These are phyloP conservation scores for Lasiodiplodia gonubiensis DNA, from an alignment of 2,329 filamentous ascomycete species.

Conservation along the genomic window DNA sequence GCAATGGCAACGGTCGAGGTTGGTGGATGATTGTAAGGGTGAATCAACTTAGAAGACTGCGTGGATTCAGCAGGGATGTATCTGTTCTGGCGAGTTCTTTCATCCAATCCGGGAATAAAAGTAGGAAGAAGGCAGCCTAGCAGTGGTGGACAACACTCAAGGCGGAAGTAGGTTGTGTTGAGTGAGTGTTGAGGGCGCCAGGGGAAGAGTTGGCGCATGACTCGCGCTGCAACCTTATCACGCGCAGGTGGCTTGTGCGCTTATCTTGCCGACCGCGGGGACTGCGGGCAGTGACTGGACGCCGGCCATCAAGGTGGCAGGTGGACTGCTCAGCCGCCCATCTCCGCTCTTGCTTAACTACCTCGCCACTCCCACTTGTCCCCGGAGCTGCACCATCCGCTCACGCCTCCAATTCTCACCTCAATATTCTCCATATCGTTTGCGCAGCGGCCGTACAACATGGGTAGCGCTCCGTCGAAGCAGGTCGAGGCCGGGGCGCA, in stretches of 20 bases:
- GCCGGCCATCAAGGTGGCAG: constrained; percentile 28
- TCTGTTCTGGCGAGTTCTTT: too few species aligned
- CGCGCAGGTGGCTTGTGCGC: not conserved
- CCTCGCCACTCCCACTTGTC: not conserved
- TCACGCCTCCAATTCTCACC: not conserved
- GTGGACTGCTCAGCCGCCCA: not conserved
- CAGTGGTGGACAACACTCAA: not conserved
- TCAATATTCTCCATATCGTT: not conserved
- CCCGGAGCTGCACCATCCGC: not conserved
- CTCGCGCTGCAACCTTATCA: constrained; percentile 4
- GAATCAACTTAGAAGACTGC: too few species aligned
- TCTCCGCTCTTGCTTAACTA: not conserved
- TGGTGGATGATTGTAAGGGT: too few species aligned
- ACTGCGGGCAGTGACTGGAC: not conserved
- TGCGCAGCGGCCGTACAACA: constrained; percentile 27
- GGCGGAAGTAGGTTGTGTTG: not conserved
- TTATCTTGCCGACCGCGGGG: constrained; percentile 6
- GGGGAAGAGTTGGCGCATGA: not conserved
- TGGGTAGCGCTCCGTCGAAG: constrained; percentile 45
- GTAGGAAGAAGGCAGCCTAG: too few species aligned
- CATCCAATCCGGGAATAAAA: too few species aligned
- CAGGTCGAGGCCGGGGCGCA: constrained; percentile 42
- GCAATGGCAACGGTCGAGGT: too few species aligned
- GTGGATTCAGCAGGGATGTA: too few species aligned
- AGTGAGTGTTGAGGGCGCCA: not conserved